phyloP scores from a whole-genome alignment of 2,329 filamentous ascomycete genomes.

The Coniochaeta ligniaria region DNA sequence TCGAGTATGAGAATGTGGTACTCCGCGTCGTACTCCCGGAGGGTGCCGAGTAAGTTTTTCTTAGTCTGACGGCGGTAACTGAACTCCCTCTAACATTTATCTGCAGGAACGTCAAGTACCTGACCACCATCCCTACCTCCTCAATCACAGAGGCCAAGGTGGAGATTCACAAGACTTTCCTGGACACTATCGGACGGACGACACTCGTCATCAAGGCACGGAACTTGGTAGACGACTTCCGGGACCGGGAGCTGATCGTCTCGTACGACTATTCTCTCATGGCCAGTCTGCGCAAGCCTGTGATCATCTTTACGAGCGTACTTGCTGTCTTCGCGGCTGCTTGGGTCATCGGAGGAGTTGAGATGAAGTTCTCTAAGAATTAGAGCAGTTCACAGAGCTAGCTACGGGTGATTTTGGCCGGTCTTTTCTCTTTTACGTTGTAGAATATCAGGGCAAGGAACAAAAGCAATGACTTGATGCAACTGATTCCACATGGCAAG shows the following conservation, averaged over 20 bases:
- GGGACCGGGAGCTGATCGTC: slow-evolving; percentile 76
- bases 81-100: slow-evolving; percentile 27
- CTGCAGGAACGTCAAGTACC: slow-evolving; percentile 69
- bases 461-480: slow-evolving; percentile 3
- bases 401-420: slow-evolving; percentile 21
- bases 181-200: slow-evolving; percentile 88
- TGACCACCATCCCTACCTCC: slow-evolving; percentile 61
- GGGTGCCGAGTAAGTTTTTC: slow-evolving; percentile 67
- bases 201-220: slow-evolving; percentile 70
- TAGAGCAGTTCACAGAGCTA: slow-evolving; percentile 8
- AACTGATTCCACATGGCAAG: not conserved
- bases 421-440: not conserved
- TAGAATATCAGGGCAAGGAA: not conserved
- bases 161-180: slow-evolving; percentile 75
- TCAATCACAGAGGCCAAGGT: slow-evolving; percentile 51
- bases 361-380: slow-evolving; percentile 65
- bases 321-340: slow-evolving; percentile 66
- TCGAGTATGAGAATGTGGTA: slow-evolving; percentile 76
- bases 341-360: slow-evolving; percentile 70
- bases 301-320: slow-evolving; percentile 70
- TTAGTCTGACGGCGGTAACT: not conserved
- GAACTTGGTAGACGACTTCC: slow-evolving; percentile 86
- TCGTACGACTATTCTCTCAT: slow-evolving; percentile 77
- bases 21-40: slow-evolving; percentile 84
- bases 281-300: slow-evolving; percentile 75